Conservation (phyloP, 2,329 filamentous ascomycete species). For the Aspergillus sp. region DNA sequence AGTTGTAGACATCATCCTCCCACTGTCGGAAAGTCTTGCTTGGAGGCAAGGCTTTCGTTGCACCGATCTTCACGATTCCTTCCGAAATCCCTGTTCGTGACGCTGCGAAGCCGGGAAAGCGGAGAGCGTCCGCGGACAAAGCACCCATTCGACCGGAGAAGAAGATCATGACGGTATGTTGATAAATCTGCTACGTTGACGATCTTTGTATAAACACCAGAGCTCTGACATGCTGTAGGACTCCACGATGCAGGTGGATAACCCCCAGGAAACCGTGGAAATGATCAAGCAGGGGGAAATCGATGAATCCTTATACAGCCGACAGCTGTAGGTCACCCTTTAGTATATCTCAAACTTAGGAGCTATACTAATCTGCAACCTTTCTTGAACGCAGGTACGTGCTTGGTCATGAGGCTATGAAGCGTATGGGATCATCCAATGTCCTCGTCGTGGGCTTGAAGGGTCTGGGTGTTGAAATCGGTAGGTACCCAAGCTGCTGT, state of each 20-base stretch:
- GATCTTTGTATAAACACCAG: neutral
- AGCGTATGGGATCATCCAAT: constrained; percentile 96
- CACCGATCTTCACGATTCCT: constrained; percentile 41
- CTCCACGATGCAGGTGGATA: constrained; percentile 63
- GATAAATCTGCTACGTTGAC: neutral
- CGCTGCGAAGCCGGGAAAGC: constrained; percentile 52
- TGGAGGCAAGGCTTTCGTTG: constrained; percentile 40
- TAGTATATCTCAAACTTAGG: constrained; percentile 2
- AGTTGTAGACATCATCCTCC: constrained; percentile 22
- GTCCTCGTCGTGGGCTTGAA: constrained; percentile 89
- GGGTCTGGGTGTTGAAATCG: constrained; percentile 91
- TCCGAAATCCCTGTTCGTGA: constrained; percentile 44
- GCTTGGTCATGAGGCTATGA: constrained; percentile 84
- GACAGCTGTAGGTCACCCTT: constrained; percentile 53
- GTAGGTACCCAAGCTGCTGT: constrained; percentile 31
- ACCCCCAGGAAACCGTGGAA: constrained; percentile 57
- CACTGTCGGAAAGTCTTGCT: constrained; percentile 44
- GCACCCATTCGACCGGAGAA: constrained; percentile 50
- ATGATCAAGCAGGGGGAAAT: constrained; percentile 65
- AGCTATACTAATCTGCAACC: neutral
- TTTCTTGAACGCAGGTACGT: constrained; percentile 52
- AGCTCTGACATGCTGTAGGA: constrained; percentile 38
- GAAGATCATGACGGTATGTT: constrained; percentile 53
- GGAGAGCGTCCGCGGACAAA: constrained; percentile 51
- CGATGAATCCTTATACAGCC: constrained; percentile 66